Base-by-base conservation (phyloP, 345 rosid genomes). In the Diplotaxis tenuifolia region DNA sequence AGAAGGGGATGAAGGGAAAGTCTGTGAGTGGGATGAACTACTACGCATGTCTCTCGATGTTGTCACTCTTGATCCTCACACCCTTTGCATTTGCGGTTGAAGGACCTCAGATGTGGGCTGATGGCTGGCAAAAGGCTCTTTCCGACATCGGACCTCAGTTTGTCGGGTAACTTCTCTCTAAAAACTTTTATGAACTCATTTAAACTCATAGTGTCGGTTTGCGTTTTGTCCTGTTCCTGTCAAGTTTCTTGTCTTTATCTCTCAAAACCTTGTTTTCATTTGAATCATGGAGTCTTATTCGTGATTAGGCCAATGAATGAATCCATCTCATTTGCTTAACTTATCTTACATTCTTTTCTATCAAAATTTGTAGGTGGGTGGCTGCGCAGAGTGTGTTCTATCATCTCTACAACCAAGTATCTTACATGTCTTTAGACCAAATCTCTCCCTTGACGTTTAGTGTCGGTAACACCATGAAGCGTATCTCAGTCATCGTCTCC, bases 1-100 rank as follows among this genome's bases (percentile, higher is more conserved):
- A 92, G 94, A 92, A 14, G 75, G 97, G 97, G 73, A 89, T 92
- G 97, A 89, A 86, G 81, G 97, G 97, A 71, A 95, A 92, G 72
- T 85, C 98, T 31, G 98, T 95, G 80, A 92, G 97, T 60, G 99
- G 99, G 47, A 95, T 95, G 98, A 94, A 95, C 85, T 95, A 92
- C 84, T 95, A 95, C 47, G 99, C 99, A 3, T 95, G 99, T 78
- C 89, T 95, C 68, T 95, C 99, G 22, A 83, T 95, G 65, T 45
- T 95, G 71, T 95, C 99, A 47, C 88, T 95, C 8, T 25, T 85
- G 63, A 90, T 95, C 63, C 98, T 95, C 77, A 88, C 96, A 2
- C 99, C 99, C 2, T 92, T 92, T 68, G 97, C 99, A 9, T 65
- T 95, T 75, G 97, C 96, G 45, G 95, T 95, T 62, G 99, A 95